Evolutionary conservation across 306 rosid genomes (phyloP).

Genomic region (Betula pendula): DNA sequence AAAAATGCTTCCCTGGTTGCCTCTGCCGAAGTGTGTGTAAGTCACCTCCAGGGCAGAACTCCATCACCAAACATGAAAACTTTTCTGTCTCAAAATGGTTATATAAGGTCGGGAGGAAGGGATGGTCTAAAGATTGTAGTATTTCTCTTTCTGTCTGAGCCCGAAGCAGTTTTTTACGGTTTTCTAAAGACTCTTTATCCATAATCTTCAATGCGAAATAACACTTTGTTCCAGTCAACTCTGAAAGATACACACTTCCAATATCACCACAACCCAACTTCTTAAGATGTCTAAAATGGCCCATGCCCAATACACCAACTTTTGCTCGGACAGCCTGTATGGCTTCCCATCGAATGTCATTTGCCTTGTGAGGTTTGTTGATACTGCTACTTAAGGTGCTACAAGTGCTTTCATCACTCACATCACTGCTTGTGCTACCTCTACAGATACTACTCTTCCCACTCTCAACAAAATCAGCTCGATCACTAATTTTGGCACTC

Average conservation of each 20-base stretch:
- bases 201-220: conserved; percentile 58
- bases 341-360: conserved; percentile 57
- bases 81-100: conserved; percentile 54
- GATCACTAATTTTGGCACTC: conserved; percentile 34
- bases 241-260: conserved; percentile 56
- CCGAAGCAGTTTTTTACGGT: conserved; percentile 54
- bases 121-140: conserved; percentile 55
- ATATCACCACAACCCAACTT: conserved; percentile 61
- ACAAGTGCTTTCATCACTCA: conserved; percentile 58
- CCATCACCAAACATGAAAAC: conserved; percentile 58
- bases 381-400: conserved; percentile 55
- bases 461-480: conserved; percentile 46
- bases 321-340: conserved; percentile 50
- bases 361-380: conserved; percentile 61
- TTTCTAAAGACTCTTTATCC: conserved; percentile 53
- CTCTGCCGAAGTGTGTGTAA: conserved; percentile 61
- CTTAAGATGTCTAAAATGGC: conserved; percentile 53
- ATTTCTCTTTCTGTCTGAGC: conserved; percentile 64
- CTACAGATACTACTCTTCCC: conserved; percentile 62
- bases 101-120: conserved; percentile 54
- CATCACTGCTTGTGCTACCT: conserved; percentile 57
- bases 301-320: conserved; percentile 45
- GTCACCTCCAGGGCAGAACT: conserved; percentile 65
- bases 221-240: conserved; percentile 55
- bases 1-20: conserved; percentile 54